Base-by-base conservation (phyloP, 352 stramenopile species). In the Phytopythium sindhum region DNA sequence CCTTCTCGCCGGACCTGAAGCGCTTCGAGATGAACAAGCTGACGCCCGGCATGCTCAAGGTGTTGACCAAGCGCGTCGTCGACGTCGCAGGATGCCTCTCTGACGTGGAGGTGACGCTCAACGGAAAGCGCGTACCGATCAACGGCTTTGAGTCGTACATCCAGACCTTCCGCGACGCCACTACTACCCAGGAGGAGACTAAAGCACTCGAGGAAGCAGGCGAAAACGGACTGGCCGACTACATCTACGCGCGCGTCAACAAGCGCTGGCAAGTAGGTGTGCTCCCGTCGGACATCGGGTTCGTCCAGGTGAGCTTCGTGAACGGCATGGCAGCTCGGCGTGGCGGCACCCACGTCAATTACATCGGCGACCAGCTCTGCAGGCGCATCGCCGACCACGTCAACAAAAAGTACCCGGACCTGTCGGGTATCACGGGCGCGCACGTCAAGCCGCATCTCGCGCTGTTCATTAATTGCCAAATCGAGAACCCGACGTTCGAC, bases 401-500 rank as follows among this genome's bases (percentile, higher is more conserved):
- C 45, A 95, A 98, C 70, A 98, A 98, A 67, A 99, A 99, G 70
- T 96, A 98, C 68, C 87, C 94, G 0, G 96, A 98, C 45, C 70
- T 93, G 5, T 92, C 91, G 14, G 56, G 54, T 23, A 75, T 99
- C 19, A 99, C 93, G 26, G 78, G 91, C 0, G 79, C 85, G 10
- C 90, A 99, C 55, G 97, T 99, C 74, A 99, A 99, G 75, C 97
- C 98, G 55, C 97, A 99, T 73, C 72, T 99, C 33, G 88, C 81
- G 11, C 81, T 99, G 19, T 99, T 99, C 77, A 97, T 99, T 48
- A 99, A 99, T 74, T 98, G 90, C 63, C 82, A 99, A 54, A 97
- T 99, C 24, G 93, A 99, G 60, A 99, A 99, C 74, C 98, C 98
- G 21, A 97, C 96, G 2, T 99, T 99, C 70, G 97, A 99, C 69